Conservation (phyloP, 2,329 filamentous ascomycete species). For the Botrytis fragariae region DNA sequence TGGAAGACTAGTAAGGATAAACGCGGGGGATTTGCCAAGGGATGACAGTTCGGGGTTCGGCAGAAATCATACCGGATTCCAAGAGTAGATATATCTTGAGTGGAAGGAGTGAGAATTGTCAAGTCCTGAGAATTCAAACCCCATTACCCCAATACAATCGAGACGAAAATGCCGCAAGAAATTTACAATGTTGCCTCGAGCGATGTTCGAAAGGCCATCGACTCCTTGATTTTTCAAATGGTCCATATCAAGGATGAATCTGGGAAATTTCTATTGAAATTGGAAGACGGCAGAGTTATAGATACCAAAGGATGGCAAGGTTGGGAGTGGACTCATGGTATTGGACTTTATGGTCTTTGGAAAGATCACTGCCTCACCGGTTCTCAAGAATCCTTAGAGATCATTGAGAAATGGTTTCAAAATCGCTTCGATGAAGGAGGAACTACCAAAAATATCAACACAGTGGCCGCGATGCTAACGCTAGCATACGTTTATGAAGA, state of each 20-base stretch:
- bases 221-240: slow-evolving; percentile 68
- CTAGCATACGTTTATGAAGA: slow-evolving; percentile 77
- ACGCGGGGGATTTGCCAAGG: slow-evolving; percentile 13
- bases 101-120: not conserved
- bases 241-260: slow-evolving; percentile 75
- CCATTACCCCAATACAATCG: not conserved
- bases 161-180: slow-evolving; percentile 20
- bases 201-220: slow-evolving; percentile 54
- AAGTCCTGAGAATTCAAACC: not conserved
- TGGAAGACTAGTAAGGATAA: slow-evolving; percentile 5
- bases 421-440: slow-evolving; percentile 51
- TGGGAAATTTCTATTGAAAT: slow-evolving; percentile 68
- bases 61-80: not conserved
- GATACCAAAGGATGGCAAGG: slow-evolving; percentile 73
- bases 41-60: not conserved
- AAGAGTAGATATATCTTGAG: slow-evolving; percentile 9
- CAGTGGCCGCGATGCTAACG: slow-evolving; percentile 75
- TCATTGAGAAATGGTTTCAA: slow-evolving; percentile 72
- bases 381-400: slow-evolving; percentile 55
- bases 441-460: slow-evolving; percentile 79
- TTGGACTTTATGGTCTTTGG: slow-evolving; percentile 78
- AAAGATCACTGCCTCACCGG: slow-evolving; percentile 75
- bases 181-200: slow-evolving; percentile 45
- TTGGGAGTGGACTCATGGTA: slow-evolving; percentile 82
- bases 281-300: slow-evolving; percentile 72